These are phyloP conservation scores for Casuarina glauca DNA, from an alignment of 306 rosid species.

Conservation along the genomic window DNA sequence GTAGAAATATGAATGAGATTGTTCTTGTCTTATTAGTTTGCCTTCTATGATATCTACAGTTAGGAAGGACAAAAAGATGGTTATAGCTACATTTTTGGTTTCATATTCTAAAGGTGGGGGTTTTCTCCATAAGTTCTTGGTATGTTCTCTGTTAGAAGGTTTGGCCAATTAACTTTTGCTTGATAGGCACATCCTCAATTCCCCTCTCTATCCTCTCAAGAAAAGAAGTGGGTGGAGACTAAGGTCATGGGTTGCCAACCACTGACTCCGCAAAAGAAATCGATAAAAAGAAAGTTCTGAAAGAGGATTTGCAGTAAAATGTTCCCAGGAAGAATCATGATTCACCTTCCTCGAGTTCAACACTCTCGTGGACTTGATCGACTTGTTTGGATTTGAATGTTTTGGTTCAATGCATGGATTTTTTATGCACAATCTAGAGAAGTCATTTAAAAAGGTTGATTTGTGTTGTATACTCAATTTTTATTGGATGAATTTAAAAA, in stretches of 20 bases:
- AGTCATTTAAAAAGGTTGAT: background rate
- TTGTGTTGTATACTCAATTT: background rate
- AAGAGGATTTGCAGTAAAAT: too few relatives aligned
- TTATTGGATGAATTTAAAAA: too few relatives aligned
- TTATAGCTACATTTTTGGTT: background rate
- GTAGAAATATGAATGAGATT: background rate
- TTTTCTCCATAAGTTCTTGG: background rate
- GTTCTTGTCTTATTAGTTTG: background rate
- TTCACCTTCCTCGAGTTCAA: background rate
- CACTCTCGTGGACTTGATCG: background rate
- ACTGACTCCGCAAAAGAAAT: too few relatives aligned
- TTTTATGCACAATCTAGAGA: background rate
- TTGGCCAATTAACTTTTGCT: background rate
- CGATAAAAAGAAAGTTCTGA: too few relatives aligned
- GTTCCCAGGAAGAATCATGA: too few relatives aligned
- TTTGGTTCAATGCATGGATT: background rate
- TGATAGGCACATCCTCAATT: too few relatives aligned
- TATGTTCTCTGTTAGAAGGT: background rate
- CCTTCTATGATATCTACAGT: background rate
- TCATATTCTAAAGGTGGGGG: background rate
- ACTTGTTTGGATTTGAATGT: background rate
- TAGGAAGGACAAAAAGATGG: background rate
- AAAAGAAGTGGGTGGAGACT: too few relatives aligned
- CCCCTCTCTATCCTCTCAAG: too few relatives aligned
- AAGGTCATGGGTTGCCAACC: too few relatives aligned